Evolutionary conservation across 1,139 yeast genomes (phyloP), one percentile per base, ranked within the genome.

Genomic region (Pichia sp.): DNA sequence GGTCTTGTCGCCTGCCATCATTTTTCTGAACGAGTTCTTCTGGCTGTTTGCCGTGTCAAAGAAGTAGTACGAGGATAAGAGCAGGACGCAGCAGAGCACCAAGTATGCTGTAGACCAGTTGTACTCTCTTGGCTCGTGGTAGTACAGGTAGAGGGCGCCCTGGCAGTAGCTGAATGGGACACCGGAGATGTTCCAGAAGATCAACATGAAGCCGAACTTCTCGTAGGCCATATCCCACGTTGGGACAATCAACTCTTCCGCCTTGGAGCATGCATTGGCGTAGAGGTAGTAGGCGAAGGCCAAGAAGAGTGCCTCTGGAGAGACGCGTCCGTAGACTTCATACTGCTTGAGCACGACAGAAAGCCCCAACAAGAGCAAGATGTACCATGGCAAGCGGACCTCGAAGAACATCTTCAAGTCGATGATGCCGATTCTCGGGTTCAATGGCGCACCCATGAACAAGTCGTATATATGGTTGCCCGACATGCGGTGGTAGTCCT

Each of bases 161-260:
- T 91, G 97, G 73, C 97, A 90, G 76, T 93, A 93, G 50, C 98
- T 93, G 82, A 85, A 93, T 52, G 99, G 99, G 45, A 93, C 99
- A 65, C 99, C 99, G 42, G 98, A 97, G 72, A 93, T 90, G 75
- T 93, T 93, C 99, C 99, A 93, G 78, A 93, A 93, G 64, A 92
- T 83, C 63, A 93, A 82, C 97, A 93, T 91, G 76, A 95, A 93
- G 12, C 99, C 99, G 66, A 93, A 93, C 74, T 95, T 93, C 72
- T 93, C 99, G 72, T 93, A 93, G 49, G 96, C 97, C 97, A 93
- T 92, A 72, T 93, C 99, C 99, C 99, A 93, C 20, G 97, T 87
- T 61, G 98, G 97, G 58, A 92, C 96, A 70, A 93, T 92, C 65
- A 92, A 77, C 70, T 95, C 98, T 74, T 93, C 99, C 62, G 97